Conservation (phyloP, 768 basidiomycete species). For the Panus rudis region DNA sequence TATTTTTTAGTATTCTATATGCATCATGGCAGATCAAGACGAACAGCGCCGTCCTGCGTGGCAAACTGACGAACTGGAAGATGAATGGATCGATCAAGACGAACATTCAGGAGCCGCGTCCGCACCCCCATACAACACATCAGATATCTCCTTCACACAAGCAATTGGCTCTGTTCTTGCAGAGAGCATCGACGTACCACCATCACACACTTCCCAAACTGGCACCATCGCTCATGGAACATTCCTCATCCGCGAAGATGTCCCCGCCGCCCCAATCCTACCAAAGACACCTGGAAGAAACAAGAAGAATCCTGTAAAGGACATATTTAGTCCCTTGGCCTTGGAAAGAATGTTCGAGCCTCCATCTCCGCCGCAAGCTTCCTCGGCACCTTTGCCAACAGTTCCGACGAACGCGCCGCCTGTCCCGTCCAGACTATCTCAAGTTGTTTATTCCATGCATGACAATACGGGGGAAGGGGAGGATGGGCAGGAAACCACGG, state of each 20-base stretch:
- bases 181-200: conserved; percentile 18
- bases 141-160: background rate
- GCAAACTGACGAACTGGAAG: conserved; percentile 86
- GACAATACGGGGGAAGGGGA: background rate
- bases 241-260: conserved; percentile 68
- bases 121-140: conserved; percentile 22
- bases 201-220: conserved; percentile 20
- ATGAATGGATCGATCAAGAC: conserved; percentile 81
- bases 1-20: too few relatives aligned
- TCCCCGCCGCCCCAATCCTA: conserved; percentile 45
- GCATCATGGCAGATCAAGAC: conserved; percentile 7
- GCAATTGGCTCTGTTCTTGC: conserved; percentile 12
- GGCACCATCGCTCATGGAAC: conserved; percentile 45
- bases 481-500: background rate
- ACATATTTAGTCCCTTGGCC: conserved; percentile 83
- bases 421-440: conserved; percentile 31
- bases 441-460: conserved; percentile 25
- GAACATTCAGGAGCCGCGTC: conserved; percentile 33
- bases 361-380: conserved; percentile 63
- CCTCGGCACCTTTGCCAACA: conserved; percentile 15
- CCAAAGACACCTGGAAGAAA: conserved; percentile 60
- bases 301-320: conserved; percentile 59
- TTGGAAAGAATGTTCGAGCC: conserved; percentile 93
- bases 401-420: conserved; percentile 15
- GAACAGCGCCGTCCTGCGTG: conserved; percentile 49